Evolutionary conservation across 2,329 filamentous ascomycete genomes (phyloP), one percentile per base, ranked within the genome.

Genomic region (Teratosphaeriaceae sp.): DNA sequence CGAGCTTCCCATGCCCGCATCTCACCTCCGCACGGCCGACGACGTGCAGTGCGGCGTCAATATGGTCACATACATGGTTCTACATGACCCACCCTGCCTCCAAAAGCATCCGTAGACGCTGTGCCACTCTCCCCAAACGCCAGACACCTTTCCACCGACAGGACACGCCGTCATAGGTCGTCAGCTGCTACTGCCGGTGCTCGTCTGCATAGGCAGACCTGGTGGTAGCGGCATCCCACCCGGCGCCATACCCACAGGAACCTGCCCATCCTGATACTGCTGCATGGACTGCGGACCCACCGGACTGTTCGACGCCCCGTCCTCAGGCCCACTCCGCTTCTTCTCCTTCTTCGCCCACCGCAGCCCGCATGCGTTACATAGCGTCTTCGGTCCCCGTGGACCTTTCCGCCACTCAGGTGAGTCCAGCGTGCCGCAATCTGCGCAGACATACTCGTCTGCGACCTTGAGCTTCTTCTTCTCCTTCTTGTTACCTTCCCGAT

Each of bases 401-500:
- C 90, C 90, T 64, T 95, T 96, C 49, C 90, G 77, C 90, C 90
- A 97, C 70, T 97, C 90, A 0, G 90, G 90, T 13, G 87, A 94
- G 60, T 96, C 89, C 30, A 94, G 74, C 0, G 88, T 96, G 72
- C 90, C 89, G 66, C 90, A 97, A 64, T 96, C 90, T 1, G 87
- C 90, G 65, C 90, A 97, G 27, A 95, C 87, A 61, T 96, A 96
- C 71, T 96, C 89, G 59, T 95, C 76, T 8, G 73, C 72, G 33
- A 75, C 74, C 63, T 95, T 95, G 36, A 87, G 71, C 63, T 94
- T 94, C 71, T 85, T 85, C 72, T 94, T 82, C 62, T 83, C 94
- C 66, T 94, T 89, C 1, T 78, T 81, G 11, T 74, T 74, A 38
- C 83, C 72, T 46, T 92, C 87, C 49, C 88, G 80, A 51, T 94